A percentile compares a stretch with the other conserved stretches of the same genome.
Evolutionary conservation across 2,329 filamentous ascomycete genomes (phyloP).

Genomic region (Xenosphaeropsis pyriputrescens): DNA sequence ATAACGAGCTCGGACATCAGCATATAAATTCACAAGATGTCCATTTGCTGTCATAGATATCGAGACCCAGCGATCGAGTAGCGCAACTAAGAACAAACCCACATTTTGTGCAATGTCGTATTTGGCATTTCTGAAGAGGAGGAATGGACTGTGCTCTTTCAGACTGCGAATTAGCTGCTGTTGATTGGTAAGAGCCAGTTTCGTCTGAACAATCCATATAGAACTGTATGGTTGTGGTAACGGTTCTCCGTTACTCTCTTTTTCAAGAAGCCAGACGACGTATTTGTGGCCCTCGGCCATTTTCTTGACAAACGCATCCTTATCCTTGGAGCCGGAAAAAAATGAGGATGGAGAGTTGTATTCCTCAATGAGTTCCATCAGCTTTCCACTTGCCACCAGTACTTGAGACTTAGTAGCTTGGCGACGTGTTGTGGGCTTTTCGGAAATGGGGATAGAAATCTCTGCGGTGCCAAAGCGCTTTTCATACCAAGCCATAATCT

Average conservation of each 20-base stretch:
- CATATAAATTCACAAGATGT: conserved; percentile 16
- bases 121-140: conserved; percentile 21
- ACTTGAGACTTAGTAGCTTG: not conserved
- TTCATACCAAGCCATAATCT: conserved; percentile 32
- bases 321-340: not conserved
- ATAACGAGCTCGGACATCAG: conserved; percentile 19
- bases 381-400: not conserved
- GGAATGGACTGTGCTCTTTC: conserved; percentile 23
- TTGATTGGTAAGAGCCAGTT: conserved; percentile 19
- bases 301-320: not conserved
- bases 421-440: conserved; percentile 1
- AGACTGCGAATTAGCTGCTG: conserved; percentile 20
- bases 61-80: conserved; percentile 24
- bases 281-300: conserved; percentile 5
- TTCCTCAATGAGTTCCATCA: not conserved
- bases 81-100: conserved; percentile 22
- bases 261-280: conserved; percentile 21
- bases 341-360: not conserved
- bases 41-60: conserved; percentile 19
- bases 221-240: conserved; percentile 16
- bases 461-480: conserved; percentile 9
- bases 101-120: conserved; percentile 22
- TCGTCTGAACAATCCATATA: conserved; percentile 21
- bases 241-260: conserved; percentile 15
- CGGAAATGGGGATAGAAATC: conserved; percentile 7